phyloP scores from a whole-genome alignment of 495 filamentous ascomycete species.

The Immersiella caudata region DNA sequence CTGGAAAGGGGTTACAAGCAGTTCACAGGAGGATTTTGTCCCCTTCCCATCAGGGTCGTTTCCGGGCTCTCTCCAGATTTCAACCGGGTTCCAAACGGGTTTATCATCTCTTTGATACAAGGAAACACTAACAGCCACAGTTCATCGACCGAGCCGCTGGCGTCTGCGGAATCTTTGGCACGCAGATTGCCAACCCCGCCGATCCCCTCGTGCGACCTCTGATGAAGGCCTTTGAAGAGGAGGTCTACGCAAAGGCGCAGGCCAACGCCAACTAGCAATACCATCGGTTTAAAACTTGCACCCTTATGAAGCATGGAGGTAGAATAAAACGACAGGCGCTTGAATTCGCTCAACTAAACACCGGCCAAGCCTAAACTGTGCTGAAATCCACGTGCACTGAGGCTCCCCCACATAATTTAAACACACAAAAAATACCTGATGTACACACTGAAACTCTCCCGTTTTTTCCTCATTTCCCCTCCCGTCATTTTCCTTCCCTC shows the following conservation, averaged over 20 bases:
- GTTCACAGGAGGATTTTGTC: too few species aligned
- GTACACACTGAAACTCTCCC: background rate
- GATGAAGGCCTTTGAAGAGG: slow-evolving; percentile 39
- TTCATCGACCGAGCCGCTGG: slow-evolving; percentile 41
- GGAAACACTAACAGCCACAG: slow-evolving; percentile 25
- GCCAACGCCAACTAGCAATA: background rate
- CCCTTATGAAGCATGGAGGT: background rate
- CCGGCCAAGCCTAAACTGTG: background rate
- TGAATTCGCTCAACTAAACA: background rate
- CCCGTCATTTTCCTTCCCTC: background rate
- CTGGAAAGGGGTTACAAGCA: too few species aligned
- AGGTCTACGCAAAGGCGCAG: slow-evolving; percentile 31
- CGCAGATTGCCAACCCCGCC: slow-evolving; percentile 31
- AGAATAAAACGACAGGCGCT: background rate
- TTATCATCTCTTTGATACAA: background rate
- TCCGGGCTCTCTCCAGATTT: too few species aligned
- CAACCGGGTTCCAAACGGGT: too few species aligned
- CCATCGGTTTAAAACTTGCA: too few species aligned
- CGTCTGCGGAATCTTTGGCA: slow-evolving; percentile 39
- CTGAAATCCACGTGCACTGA: background rate
- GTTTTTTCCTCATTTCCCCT: background rate
- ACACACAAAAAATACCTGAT: background rate
- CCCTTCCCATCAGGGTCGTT: too few species aligned
- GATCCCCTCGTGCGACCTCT: slow-evolving; percentile 31
- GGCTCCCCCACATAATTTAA: background rate